Conservation (phyloP, 177 flowering plant genomes). For the Vitis hybrid region DNA sequence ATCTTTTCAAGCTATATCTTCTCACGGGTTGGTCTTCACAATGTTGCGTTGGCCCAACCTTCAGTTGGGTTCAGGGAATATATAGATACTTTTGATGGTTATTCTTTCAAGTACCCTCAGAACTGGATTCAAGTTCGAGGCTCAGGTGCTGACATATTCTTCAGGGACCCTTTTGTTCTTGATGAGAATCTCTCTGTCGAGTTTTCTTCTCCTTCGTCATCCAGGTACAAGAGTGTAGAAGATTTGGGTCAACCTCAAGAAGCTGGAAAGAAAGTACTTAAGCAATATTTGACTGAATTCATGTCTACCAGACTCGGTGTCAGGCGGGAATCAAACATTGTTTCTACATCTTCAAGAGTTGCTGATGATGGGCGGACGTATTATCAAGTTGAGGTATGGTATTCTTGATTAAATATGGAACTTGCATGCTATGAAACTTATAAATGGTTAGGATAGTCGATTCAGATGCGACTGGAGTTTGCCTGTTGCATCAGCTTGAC, state of each 20-base stretch:
- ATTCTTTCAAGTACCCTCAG: constrained; percentile 74
- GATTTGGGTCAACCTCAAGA: constrained; percentile 87
- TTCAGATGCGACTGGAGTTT: too few relatives aligned
- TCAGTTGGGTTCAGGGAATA: constrained; percentile 72
- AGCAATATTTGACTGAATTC: constrained; percentile 91
- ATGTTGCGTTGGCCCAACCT: constrained; percentile 42
- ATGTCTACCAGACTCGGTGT: constrained; percentile 99
- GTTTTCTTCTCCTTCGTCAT: constrained; percentile 93
- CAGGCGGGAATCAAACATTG: constrained; percentile 74
- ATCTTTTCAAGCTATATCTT: constrained; percentile 55
- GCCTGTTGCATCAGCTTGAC: not conserved
- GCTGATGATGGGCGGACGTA: constrained; percentile 93
- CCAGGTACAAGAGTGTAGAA: constrained; percentile 76
- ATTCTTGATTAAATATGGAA: not conserved
- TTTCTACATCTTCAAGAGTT: constrained; percentile 74
- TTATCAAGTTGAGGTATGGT: constrained; percentile 84
- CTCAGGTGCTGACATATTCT: constrained; percentile 51
- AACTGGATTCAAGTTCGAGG: constrained; percentile 97
- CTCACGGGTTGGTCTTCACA: constrained; percentile 27
- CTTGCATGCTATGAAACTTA: not conserved
- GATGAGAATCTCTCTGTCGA: constrained; percentile 91
- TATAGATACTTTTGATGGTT: constrained; percentile 91
- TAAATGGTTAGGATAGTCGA: not conserved
- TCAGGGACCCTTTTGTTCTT: constrained; percentile 90
- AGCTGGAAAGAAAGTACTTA: constrained; percentile 83